These are phyloP conservation scores for Trypanosomatidae sp. DNA, from an alignment of 208 protist genomes.

Conservation along the genomic window DNA sequence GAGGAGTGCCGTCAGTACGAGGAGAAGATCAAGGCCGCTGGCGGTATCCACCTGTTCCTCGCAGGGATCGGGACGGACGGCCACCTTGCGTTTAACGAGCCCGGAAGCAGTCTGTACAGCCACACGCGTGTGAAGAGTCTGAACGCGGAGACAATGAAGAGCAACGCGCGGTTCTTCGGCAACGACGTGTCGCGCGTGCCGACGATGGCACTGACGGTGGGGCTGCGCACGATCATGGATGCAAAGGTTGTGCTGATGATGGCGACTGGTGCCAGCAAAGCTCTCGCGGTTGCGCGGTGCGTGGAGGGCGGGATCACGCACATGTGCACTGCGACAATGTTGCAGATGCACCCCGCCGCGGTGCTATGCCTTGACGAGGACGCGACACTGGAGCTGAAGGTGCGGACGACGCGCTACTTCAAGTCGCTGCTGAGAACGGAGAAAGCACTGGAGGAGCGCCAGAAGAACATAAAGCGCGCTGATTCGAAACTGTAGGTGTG, in stretches of 20 bases:
- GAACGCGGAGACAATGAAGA: slow-evolving; percentile 93
- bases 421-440: slow-evolving; percentile 78
- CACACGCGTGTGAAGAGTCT: slow-evolving; percentile 94
- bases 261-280: slow-evolving; percentile 91
- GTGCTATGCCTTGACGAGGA: slow-evolving; percentile 93
- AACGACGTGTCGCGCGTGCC: slow-evolving; percentile 91
- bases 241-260: slow-evolving; percentile 88
- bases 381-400: slow-evolving; percentile 90
- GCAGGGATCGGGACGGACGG: slow-evolving; percentile 94
- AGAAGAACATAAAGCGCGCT: slow-evolving; percentile 37
- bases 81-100: slow-evolving; percentile 96
- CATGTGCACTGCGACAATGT: slow-evolving; percentile 92
- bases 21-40: slow-evolving; percentile 83
- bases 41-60: slow-evolving; percentile 96
- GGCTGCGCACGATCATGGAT: slow-evolving; percentile 92
- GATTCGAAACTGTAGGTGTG: slow-evolving; percentile 42
- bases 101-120: slow-evolving; percentile 88
- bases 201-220: slow-evolving; percentile 95
- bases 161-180: slow-evolving; percentile 95
- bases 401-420: slow-evolving; percentile 95
- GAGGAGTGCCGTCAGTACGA: slow-evolving; percentile 94
- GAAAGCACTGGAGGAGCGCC: slow-evolving; percentile 54
- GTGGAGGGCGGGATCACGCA: slow-evolving; percentile 93
- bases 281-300: slow-evolving; percentile 81
- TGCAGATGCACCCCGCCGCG: slow-evolving; percentile 87